Base-by-base conservation (phyloP, 108 stramenopile species). In the Skeletonema menzelii region DNA sequence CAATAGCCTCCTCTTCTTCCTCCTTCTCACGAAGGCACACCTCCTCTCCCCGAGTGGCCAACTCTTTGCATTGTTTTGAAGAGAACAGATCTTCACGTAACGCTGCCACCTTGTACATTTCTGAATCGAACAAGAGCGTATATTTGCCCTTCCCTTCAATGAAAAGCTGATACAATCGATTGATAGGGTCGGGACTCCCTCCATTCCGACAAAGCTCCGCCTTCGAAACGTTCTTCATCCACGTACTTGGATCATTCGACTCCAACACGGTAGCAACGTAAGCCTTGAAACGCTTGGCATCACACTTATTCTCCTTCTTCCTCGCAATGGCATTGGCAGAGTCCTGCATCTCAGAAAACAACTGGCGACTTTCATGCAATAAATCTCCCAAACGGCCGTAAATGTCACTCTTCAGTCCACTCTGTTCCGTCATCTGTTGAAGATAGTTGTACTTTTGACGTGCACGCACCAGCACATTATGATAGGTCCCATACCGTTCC, bases 111-210 rank as follows among this genome's bases (percentile, higher is more conserved):
- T 37, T 47, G 35, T 42, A 67, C 69, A 74, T 79, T 37, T 74
- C 82, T 4, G 73, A 67, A 47, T 82, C 82, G 30, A 82, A 42
- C 49, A 73, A 14, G 14, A 82, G 73, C 12, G 40, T 59, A 22
- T 32, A 67, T n/a, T 77, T 67, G 3, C 77, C 72, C 22, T 82
- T 82, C 1, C 82, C 77, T 42, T 82, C 82, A 47, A 78, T 78
- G 15, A 73, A 78, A 12, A 82, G 82, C 46, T 82, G 82, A 73
- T 82, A 82, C 19, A 82, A 35, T 19, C 73, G 65, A 72, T 82
- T 82, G 37, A 72, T 59, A 22, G 49, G 49, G 49, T 53, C 49
- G 8, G 49, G 49, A 57, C 78, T 77, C 11, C 82, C 82, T 35
- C 82, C 82, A 19, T 74, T 32, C 46, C 56, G 22, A 20, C 22